Percentiles rank a stretch among this genome's conserved stretches.
Conservation (phyloP, 352 stramenopile species). For the Phytophthora rubi region DNA sequence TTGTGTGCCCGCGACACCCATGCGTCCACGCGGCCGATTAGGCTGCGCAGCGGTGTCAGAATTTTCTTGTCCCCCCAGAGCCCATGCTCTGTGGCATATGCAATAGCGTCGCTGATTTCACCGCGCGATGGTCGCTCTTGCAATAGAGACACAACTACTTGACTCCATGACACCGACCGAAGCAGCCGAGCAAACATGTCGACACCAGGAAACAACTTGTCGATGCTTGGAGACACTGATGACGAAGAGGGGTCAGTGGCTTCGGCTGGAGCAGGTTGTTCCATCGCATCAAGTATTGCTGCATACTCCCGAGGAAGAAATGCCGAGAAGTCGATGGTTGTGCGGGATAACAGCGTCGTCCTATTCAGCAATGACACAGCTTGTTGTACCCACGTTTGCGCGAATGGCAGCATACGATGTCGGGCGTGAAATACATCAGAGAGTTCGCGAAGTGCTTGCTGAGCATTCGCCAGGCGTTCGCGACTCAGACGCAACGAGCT, state of each 20-base stretch:
- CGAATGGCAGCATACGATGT: slow-evolving; percentile 61
- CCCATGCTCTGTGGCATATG: slow-evolving; percentile 63
- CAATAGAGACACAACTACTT: slow-evolving; percentile 75
- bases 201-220: slow-evolving; percentile 77
- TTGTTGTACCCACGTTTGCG: slow-evolving; percentile 62
- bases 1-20: slow-evolving; percentile 88
- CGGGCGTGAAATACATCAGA: slow-evolving; percentile 72
- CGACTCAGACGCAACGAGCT: slow-evolving; percentile 69
- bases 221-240: slow-evolving; percentile 39
- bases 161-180: slow-evolving; percentile 71
- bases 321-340: slow-evolving; percentile 28
- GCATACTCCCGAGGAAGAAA: slow-evolving; percentile 63
- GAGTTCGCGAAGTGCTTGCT: slow-evolving; percentile 63
- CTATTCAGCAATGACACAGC: slow-evolving; percentile 63
- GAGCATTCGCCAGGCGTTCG: slow-evolving; percentile 61
- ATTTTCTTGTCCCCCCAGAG: slow-evolving; percentile 83
- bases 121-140: slow-evolving; percentile 79
- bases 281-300: slow-evolving; percentile 45
- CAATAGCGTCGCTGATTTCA: slow-evolving; percentile 62
- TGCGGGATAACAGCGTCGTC: slow-evolving; percentile 43
- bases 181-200: slow-evolving; percentile 69
- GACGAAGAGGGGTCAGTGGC: slow-evolving; percentile 1
- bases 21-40: slow-evolving; percentile 78
- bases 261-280: slow-evolving; percentile 14
- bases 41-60: slow-evolving; percentile 62